phyloP scores from a whole-genome alignment of 306 rosid species.

The Trifolium pratense region DNA sequence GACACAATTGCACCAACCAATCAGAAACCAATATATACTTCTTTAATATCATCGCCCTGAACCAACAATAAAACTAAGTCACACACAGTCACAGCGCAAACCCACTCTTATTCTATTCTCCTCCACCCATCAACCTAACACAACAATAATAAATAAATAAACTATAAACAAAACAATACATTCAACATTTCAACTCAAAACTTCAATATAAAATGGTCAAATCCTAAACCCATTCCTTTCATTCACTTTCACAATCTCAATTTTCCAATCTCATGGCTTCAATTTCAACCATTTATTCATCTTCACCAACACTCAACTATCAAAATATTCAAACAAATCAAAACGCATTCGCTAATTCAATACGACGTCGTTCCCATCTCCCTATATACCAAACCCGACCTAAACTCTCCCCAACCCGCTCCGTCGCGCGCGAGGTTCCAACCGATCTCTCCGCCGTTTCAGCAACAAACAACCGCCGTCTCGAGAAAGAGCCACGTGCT shows the following conservation, averaged over 20 bases:
- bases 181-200: neutral
- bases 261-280: conserved; percentile 64
- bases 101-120: neutral
- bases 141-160: neutral
- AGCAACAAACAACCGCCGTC: conserved; percentile 30
- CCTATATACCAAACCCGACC: conserved; percentile 48
- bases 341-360: neutral
- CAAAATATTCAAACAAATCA: conserved; percentile 41
- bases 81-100: conserved; percentile 30
- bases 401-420: conserved; percentile 37
- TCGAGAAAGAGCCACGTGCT: conserved; percentile 76
- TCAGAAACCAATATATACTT: conserved; percentile 36
- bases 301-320: conserved; percentile 67
- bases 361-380: conserved; percentile 24
- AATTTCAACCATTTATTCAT: conserved; percentile 71
- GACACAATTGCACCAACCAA: conserved; percentile 36
- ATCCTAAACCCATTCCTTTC: conserved; percentile 3
- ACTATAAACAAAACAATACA: neutral
- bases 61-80: conserved; percentile 33
- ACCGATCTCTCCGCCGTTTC: conserved; percentile 30
- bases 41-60: conserved; percentile 40
- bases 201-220: conserved; percentile 13
- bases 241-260: neutral
- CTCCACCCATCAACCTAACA: neutral
- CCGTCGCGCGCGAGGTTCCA: conserved; percentile 68